Percentiles rank a stretch among this genome's conserved stretches.
Evolutionary conservation across 441 rosid genomes (phyloP).

Genomic region (Erodium texanum): DNA sequence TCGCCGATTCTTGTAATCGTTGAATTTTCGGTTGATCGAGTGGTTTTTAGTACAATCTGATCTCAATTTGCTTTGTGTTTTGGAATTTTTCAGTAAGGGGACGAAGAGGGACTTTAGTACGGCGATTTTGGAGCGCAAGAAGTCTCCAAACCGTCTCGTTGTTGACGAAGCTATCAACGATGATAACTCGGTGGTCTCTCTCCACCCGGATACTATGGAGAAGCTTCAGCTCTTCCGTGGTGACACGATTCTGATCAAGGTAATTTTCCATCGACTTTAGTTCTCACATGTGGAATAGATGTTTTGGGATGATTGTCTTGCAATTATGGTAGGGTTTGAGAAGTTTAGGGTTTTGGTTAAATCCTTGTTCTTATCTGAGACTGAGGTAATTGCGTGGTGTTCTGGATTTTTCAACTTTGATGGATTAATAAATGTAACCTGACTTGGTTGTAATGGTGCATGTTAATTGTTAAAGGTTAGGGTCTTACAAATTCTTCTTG

Average conservation of each 20-base stretch:
- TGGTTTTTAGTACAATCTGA: not conserved
- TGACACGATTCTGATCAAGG: conserved; percentile 22
- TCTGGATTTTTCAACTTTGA: not conserved
- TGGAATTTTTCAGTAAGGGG: conserved; percentile 17
- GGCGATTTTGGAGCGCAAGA: conserved; percentile 27
- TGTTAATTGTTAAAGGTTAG: not conserved
- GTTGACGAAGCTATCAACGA: conserved; percentile 23
- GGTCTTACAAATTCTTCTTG: not conserved
- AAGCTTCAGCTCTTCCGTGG: conserved; percentile 27
- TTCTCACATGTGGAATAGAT: not conserved
- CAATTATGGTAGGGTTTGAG: not conserved
- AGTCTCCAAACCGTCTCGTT: conserved; percentile 22
- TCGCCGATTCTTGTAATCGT: not conserved
- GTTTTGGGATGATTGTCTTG: not conserved
- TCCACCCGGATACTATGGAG: conserved; percentile 24
- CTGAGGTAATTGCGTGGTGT: not conserved
- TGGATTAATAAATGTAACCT: not conserved
- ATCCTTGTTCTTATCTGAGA: not conserved
- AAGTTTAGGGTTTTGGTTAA: not conserved
- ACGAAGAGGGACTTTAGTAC: conserved; percentile 23
- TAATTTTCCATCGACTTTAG: not conserved
- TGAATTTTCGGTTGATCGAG: not conserved
- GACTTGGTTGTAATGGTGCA: not conserved
- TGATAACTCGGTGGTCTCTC: conserved; percentile 22
- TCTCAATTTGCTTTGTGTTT: not conserved